Percentiles rank a stretch among this genome's conserved stretches.
These are phyloP conservation scores for Xylaria sp. DNA, from an alignment of 2,329 filamentous ascomycete species.

Conservation along the genomic window DNA sequence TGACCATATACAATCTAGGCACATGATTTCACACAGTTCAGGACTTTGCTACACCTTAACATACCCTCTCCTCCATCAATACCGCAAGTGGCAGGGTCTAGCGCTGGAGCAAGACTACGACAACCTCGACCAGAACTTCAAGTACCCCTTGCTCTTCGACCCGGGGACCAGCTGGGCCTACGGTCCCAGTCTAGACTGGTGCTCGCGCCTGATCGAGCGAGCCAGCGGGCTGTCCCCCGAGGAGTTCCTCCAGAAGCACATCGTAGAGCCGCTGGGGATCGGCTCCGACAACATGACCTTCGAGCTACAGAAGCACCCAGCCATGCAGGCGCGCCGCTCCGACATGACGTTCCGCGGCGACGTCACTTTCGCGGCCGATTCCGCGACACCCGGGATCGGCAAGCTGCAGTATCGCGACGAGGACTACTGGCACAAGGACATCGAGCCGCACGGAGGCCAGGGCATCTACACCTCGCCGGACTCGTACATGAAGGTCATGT, in stretches of 20 bases:
- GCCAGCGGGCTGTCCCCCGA: conserved; percentile 30
- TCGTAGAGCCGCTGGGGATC: conserved; percentile 32
- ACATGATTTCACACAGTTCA: conserved; percentile 32
- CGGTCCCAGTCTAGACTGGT: conserved; percentile 33
- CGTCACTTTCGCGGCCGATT: background rate
- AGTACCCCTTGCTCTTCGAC: conserved; percentile 37
- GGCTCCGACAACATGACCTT: conserved; percentile 40
- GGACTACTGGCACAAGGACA: conserved; percentile 36
- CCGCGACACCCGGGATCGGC: background rate
- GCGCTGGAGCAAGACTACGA: conserved; percentile 22
- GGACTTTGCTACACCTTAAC: conserved; percentile 32
- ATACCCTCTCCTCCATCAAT: conserved; percentile 29
- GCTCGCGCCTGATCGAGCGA: conserved; percentile 29
- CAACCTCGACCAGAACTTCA: conserved; percentile 34
- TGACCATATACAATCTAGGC: conserved; percentile 23
- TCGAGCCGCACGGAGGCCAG: conserved; percentile 50
- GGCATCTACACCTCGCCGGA: conserved; percentile 51
- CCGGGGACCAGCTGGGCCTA: conserved; percentile 33
- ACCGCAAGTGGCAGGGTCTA: conserved; percentile 33
- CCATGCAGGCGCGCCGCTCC: conserved; percentile 35
- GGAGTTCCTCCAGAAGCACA: conserved; percentile 30
- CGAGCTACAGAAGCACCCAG: conserved; percentile 38
- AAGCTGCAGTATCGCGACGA: conserved; percentile 35
- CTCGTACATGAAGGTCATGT: conserved; percentile 58
- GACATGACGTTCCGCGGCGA: conserved; percentile 39